phyloP scores from a whole-genome alignment of 305 asterid species.

The Fraxinus albicans region DNA sequence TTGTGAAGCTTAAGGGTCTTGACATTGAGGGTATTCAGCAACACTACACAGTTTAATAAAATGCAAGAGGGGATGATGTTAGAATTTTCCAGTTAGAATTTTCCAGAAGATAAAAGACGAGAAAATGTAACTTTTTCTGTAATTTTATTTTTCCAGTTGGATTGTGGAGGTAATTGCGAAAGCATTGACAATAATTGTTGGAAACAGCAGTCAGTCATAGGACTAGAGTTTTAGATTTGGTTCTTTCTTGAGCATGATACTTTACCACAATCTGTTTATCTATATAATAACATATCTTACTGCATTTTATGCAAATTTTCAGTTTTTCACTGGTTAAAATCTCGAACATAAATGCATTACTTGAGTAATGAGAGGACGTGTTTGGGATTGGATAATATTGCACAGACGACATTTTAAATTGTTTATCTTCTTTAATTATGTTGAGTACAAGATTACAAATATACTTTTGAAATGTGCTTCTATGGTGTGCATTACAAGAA shows the following conservation, averaged over 20 bases:
- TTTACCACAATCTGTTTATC: background rate
- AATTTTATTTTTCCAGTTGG: background rate
- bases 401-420: background rate
- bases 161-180: background rate
- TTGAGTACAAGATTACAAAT: background rate
- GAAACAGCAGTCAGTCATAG: background rate
- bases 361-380: background rate
- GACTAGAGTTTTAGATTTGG: background rate
- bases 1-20: constrained; percentile 47
- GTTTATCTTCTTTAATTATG: background rate
- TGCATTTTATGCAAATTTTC: background rate
- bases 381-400: background rate
- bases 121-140: background rate
- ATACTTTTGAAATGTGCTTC: background rate
- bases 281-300: background rate
- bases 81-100: background rate
- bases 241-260: background rate
- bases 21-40: constrained; percentile 43
- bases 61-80: background rate
- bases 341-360: background rate
- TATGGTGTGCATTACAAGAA: background rate
- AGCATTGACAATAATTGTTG: background rate
- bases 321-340: background rate
- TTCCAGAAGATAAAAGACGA: constrained; percentile 18
- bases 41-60: constrained; percentile 46